Evolutionary conservation across 768 basidiomycete species (phyloP).

Genomic region (Boletus rubropictus): DNA sequence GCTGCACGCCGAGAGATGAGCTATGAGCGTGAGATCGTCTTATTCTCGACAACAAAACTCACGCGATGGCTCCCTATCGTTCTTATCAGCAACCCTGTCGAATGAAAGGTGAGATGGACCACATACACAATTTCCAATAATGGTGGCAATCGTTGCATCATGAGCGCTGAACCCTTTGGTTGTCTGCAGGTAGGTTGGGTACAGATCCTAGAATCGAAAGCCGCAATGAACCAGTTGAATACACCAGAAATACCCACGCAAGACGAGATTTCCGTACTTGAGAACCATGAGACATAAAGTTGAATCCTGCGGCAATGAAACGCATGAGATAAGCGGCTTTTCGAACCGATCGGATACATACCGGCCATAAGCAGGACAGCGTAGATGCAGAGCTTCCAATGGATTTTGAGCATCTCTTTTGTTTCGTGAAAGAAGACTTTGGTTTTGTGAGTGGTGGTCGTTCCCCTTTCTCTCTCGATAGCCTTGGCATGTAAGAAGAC

Average conservation of each 20-base stretch:
- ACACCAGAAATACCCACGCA: not conserved
- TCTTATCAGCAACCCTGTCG: not conserved
- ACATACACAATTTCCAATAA: constrained; percentile 69
- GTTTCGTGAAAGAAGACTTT: constrained; percentile 69
- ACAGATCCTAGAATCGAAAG: constrained; percentile 47
- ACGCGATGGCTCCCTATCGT: constrained; percentile 42
- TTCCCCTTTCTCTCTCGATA: constrained; percentile 40
- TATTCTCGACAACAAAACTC: constrained; percentile 20
- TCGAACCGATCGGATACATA: constrained; percentile 8
- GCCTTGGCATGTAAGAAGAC: constrained; percentile 64
- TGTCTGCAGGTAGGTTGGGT: constrained; percentile 66
- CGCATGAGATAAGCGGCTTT: not conserved
- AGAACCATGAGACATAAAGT: constrained; percentile 73
- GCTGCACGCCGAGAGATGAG: constrained; percentile 15
- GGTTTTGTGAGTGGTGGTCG: constrained; percentile 46
- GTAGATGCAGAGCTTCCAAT: constrained; percentile 83
- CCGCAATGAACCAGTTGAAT: no score
- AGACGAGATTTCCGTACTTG: constrained; percentile 34
- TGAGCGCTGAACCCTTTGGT: constrained; percentile 56
- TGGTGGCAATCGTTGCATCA: constrained; percentile 68
- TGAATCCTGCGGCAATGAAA: constrained; percentile 45
- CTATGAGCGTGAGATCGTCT: constrained; percentile 1
- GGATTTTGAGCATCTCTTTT: constrained; percentile 66
- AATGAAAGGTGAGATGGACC: not conserved
- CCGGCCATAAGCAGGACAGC: constrained; percentile 76